phyloP scores from a whole-genome alignment of 2,329 filamentous ascomycete species.

The Juglanconis juglandina region DNA sequence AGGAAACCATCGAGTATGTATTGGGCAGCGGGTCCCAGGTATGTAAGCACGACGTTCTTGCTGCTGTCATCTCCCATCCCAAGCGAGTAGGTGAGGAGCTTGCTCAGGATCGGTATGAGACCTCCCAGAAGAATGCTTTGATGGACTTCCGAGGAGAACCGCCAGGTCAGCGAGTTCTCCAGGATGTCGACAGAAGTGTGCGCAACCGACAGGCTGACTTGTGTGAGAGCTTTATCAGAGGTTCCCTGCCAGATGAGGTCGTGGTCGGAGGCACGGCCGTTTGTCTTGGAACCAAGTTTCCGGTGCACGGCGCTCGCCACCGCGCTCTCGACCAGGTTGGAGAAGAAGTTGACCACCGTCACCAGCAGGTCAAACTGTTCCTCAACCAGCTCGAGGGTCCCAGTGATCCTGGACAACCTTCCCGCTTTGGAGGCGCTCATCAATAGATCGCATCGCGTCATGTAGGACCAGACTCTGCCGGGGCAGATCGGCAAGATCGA shows the following conservation, averaged over 20 bases:
- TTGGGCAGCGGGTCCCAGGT: slow-evolving; percentile 68
- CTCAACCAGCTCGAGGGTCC: slow-evolving; percentile 74
- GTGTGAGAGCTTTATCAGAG: slow-evolving; percentile 72
- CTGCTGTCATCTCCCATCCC: slow-evolving; percentile 55
- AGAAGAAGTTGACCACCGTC: slow-evolving; percentile 70
- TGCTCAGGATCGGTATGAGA: slow-evolving; percentile 68
- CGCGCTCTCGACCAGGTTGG: slow-evolving; percentile 71
- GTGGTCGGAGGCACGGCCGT: slow-evolving; percentile 41
- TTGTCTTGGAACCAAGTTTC: slow-evolving; percentile 51
- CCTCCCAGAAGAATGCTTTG: slow-evolving; percentile 65
- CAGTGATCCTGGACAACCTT: slow-evolving; percentile 72
- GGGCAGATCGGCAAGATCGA: slow-evolving; percentile 72
- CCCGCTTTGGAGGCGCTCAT: slow-evolving; percentile 73
- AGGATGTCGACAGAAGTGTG: slow-evolving; percentile 77
- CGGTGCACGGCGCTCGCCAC: slow-evolving; percentile 66
- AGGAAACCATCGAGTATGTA: slow-evolving; percentile 77
- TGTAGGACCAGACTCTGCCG: slow-evolving; percentile 83
- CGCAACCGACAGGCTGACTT: slow-evolving; percentile 68
- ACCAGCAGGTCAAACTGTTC: slow-evolving; percentile 76
- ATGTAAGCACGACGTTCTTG: slow-evolving; percentile 43
- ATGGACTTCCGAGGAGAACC: slow-evolving; percentile 67
- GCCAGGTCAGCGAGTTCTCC: slow-evolving; percentile 83
- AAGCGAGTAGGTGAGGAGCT: slow-evolving; percentile 68
- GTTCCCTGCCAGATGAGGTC: slow-evolving; percentile 65
- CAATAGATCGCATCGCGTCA: slow-evolving; percentile 76